Percentiles rank a stretch among this genome's conserved stretches.
Evolutionary conservation across 1,284 basidiomycete species (phyloP).

Genomic region (Puccinia triticina): DNA sequence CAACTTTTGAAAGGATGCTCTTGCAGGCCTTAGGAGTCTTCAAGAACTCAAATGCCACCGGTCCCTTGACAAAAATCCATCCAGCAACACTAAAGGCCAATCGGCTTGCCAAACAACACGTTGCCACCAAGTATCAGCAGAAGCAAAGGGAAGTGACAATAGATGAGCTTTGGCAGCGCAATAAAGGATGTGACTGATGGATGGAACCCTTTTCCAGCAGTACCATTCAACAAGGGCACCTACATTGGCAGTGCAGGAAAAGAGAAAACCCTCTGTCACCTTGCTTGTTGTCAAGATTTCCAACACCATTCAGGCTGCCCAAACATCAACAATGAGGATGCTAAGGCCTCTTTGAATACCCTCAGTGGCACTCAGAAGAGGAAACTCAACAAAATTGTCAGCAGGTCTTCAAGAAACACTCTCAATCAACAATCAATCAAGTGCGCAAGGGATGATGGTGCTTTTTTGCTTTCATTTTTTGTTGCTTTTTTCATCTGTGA

Average conservation of each 20-base stretch:
- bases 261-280: slow-evolving; percentile 57
- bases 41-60: slow-evolving; percentile 21
- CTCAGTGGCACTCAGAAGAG: slow-evolving; percentile 54
- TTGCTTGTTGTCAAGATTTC: slow-evolving; percentile 59
- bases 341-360: slow-evolving; percentile 52
- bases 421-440: too few species aligned
- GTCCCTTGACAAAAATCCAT: slow-evolving; percentile 37
- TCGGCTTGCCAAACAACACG: slow-evolving; percentile 39
- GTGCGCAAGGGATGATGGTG: too few species aligned
- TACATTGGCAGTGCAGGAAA: slow-evolving; percentile 55
- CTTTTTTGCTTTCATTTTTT: too few species aligned
- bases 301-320: slow-evolving; percentile 59
- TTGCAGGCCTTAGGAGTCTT: slow-evolving; percentile 42
- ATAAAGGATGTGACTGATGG: slow-evolving; percentile 58
- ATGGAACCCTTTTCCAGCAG: slow-evolving; percentile 57
- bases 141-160: slow-evolving; percentile 53
- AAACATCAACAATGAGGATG: slow-evolving; percentile 54
- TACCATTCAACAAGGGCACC: slow-evolving; percentile 54
- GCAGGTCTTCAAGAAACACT: slow-evolving; percentile 19
- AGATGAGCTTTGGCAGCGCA: slow-evolving; percentile 56
- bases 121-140: neutral
- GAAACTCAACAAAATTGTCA: slow-evolving; percentile 52
- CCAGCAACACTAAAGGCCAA: slow-evolving; percentile 19
- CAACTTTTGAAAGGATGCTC: slow-evolving; percentile 33
- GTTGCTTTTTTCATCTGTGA: too few species aligned